A percentile compares a stretch with the other conserved stretches of the same genome.
These are phyloP conservation scores for Kwoniella sp. DNA, from an alignment of 768 basidiomycete species.

Conservation along the genomic window DNA sequence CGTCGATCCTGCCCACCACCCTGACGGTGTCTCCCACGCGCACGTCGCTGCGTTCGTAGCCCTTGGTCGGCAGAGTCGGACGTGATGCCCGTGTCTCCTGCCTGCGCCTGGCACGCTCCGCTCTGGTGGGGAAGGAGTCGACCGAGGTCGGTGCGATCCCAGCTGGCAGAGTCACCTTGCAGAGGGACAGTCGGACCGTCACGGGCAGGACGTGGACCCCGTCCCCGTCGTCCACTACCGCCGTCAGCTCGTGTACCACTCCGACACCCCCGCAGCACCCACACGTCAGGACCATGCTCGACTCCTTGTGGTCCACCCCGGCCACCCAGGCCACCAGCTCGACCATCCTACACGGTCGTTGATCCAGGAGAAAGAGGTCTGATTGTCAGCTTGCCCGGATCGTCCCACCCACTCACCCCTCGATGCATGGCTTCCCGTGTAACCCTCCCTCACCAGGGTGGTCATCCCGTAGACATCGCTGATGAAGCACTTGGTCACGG, in stretches of 20 bases:
- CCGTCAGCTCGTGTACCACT: not conserved
- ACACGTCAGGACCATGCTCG: conserved; percentile 27
- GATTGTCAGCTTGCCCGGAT: not conserved
- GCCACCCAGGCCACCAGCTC: conserved; percentile 42
- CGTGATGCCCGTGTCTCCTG: too few species aligned
- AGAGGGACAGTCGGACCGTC: conserved; percentile 10
- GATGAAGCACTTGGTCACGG: conserved; percentile 33
- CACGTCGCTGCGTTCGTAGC: conserved; percentile 26
- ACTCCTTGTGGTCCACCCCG: conserved; percentile 37
- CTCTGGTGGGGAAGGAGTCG: too few species aligned
- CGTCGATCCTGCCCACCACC: conserved; percentile 38
- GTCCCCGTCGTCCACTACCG: conserved; percentile 42
- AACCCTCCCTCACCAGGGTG: conserved; percentile 5
- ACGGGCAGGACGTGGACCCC: conserved; percentile 29
- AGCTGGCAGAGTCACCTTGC: not conserved
- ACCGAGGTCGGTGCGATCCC: too few species aligned
- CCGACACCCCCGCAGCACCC: conserved; percentile 1
- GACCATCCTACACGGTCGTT: conserved; percentile 37
- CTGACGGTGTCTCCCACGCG: conserved; percentile 37
- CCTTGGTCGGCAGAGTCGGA: conserved; percentile 2
- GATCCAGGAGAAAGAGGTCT: conserved; percentile 39
- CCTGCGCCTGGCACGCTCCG: too few species aligned
- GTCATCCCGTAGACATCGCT: conserved; percentile 34
- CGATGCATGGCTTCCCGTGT: conserved; percentile 1
- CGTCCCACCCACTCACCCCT: conserved; percentile 20